These are phyloP conservation scores for Vitis rupestris DNA, from an alignment of 164 flowering plant genomes.

Conservation along the genomic window DNA sequence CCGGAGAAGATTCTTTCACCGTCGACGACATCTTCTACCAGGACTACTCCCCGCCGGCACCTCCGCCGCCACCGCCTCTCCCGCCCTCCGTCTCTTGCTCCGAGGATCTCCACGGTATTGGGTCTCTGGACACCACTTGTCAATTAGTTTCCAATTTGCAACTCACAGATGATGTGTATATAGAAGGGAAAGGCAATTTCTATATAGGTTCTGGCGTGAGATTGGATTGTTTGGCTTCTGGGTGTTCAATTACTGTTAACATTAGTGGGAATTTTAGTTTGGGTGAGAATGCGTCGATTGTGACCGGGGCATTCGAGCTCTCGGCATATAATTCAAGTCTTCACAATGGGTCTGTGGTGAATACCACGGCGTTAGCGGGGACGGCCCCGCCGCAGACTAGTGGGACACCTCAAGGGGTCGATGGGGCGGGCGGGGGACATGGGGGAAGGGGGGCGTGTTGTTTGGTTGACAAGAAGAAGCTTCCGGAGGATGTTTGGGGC, in stretches of 20 bases:
- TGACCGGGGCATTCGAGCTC: slow-evolving; percentile 34
- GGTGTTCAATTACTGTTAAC: slow-evolving; percentile 38
- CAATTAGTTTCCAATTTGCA: slow-evolving; percentile 36
- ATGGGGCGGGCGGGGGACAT: slow-evolving; percentile 56
- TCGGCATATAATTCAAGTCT: slow-evolving; percentile 33
- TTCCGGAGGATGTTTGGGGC: slow-evolving; percentile 58
- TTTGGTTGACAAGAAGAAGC: slow-evolving; percentile 37
- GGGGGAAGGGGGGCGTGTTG: slow-evolving; percentile 59
- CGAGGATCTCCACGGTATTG: slow-evolving; percentile 51
- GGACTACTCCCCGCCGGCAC: slow-evolving; percentile 55
- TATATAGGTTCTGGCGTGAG: slow-evolving; percentile 37
- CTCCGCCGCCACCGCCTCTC: slow-evolving; percentile 55
- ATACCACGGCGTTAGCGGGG: slow-evolving; percentile 46
- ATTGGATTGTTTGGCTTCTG: slow-evolving; percentile 26
- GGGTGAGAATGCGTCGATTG: slow-evolving; percentile 31
- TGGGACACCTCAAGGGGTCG: slow-evolving; percentile 48
- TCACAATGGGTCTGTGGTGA: slow-evolving; percentile 34
- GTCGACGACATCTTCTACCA: slow-evolving; percentile 34
- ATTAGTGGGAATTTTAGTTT: slow-evolving; percentile 43
- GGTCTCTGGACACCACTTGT: slow-evolving; percentile 45
- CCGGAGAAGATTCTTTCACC: slow-evolving; percentile 7
- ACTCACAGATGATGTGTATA: slow-evolving; percentile 44
- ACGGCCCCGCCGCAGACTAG: slow-evolving; percentile 50
- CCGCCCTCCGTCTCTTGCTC: slow-evolving; percentile 49
- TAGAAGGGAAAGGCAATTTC: slow-evolving; percentile 47